phyloP scores from a whole-genome alignment of 1,139 yeast species.

The Nadsonia starkeyi-henricii region DNA sequence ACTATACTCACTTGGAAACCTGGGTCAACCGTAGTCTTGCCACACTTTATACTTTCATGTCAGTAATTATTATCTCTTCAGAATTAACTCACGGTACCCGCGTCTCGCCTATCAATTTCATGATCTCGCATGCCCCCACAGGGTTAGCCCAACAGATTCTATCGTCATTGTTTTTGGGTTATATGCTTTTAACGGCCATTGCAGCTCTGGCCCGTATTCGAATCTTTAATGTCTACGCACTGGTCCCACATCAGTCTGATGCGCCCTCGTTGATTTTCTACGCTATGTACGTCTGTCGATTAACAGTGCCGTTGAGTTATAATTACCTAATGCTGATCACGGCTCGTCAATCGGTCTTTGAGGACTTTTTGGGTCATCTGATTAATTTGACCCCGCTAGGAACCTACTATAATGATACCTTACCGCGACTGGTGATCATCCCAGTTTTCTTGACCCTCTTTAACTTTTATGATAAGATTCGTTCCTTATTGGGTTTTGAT shows the following conservation, averaged over 20 bases:
- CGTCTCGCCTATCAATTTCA: slow-evolving; percentile 44
- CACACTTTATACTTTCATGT: slow-evolving; percentile 29
- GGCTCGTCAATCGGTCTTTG: slow-evolving; percentile 30
- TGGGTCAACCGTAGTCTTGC: slow-evolving; percentile 29
- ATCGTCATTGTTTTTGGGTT: slow-evolving; percentile 39
- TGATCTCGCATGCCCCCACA: slow-evolving; percentile 25
- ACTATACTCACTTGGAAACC: slow-evolving; percentile 35
- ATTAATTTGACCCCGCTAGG: slow-evolving; percentile 68
- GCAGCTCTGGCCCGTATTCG: slow-evolving; percentile 53
- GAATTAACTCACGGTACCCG: slow-evolving; percentile 62
- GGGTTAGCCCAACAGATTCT: slow-evolving; percentile 23
- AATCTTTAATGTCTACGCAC: slow-evolving; percentile 62
- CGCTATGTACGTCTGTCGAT: slow-evolving; percentile 66
- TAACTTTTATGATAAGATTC: slow-evolving; percentile 54
- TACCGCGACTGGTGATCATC: slow-evolving; percentile 57
- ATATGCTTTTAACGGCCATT: slow-evolving; percentile 55
- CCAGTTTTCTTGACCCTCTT: slow-evolving; percentile 54
- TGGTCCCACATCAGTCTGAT: slow-evolving; percentile 54
- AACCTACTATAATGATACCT: slow-evolving; percentile 53
- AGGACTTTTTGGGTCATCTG: slow-evolving; percentile 54
- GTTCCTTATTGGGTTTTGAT: slow-evolving; percentile 40
- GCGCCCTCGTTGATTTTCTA: slow-evolving; percentile 65
- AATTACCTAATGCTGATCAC: slow-evolving; percentile 59
- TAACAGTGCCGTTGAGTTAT: slow-evolving; percentile 71
- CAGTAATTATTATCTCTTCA: slow-evolving; percentile 50